Base-by-base conservation (phyloP, 495 filamentous ascomycete species). In the Neurospora sp. region DNA sequence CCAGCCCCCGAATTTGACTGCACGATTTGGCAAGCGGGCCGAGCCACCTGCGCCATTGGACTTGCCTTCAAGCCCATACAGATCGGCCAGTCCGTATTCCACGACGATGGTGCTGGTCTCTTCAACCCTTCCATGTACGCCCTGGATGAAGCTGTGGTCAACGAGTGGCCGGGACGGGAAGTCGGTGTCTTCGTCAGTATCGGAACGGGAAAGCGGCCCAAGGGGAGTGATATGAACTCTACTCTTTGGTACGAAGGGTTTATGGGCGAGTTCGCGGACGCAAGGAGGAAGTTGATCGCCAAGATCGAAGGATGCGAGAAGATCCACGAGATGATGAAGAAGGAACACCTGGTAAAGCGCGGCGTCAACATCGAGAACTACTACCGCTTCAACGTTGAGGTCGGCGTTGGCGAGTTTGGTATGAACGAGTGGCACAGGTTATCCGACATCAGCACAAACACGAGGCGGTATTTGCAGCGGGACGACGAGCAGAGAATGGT, bases 341-440 rank as follows among this genome's bases (percentile, higher is more conserved):
- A 82, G 42, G 92, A 94, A 31, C 88, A 92, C 70, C 86, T 98
- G 27, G 84, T 88, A 14, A 91, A 91, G 79, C 89, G 93, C 39
- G 88, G 91, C 27, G 93, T 98, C 70, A 92, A 90, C 74, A 88
- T 90, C 68, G 94, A 97, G 71, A 94, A 97, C 80, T 99, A 99
- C 86, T 97, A 94, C 81, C 92, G 96, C n/a, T 86, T 97, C 37
- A 99, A 99, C 74, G 96, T 98, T 35, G 95, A 98, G 78, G 92
- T 97, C 6, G 96, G 96, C 0, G 96, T 99, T 31, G 96, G 96
- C 53, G 96, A 99, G 78, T 98, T 98, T 79, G 95, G 93, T 69
- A 97, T 99, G 93, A 98, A 98, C 79, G 96, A 98, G 78, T 99
- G 96, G 95, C 89, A 93, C 78, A 89, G 96, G 5, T 84, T 99